Base-by-base conservation (phyloP, 2,329 filamentous ascomycete species). In the Colletotrichum musicola region DNA sequence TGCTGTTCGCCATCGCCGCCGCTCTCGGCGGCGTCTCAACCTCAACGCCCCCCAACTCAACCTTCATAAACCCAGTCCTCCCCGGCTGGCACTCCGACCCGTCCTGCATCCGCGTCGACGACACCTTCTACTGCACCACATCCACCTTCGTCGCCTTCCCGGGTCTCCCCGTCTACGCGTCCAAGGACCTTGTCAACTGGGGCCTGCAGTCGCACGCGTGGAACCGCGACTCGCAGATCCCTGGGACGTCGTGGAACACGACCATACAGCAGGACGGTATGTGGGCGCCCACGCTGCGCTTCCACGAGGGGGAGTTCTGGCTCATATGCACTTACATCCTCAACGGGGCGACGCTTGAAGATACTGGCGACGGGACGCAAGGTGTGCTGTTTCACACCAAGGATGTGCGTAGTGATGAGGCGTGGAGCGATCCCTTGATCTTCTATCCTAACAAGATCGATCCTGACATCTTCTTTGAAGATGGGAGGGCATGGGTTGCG, bases 61-160 rank as follows among this genome's bases (percentile, higher is more conserved):
- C 20, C 2, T 49, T 20, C n/a, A 20, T 18, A 10, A 86, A 86
- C 73, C 84, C 84, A 0, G 78, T 85, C 4, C 75, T 86, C 2
- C 81, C 84, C 1, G 85, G 85, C 4, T 86, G 81, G 76, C 80
- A 85, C 71, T 81, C 83, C 0, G 84, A 86, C 71, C 84, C 84
- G 1, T 81, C 78, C 4, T 83, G 82, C 60, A 77, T 80, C 10
- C 78, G 79, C 60, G 74, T 83, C 46, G 73, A 82, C 30, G 78
- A 80, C 20, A 83, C 81, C 14, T 85, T 85, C 72, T 86, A 84
- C 73, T 86, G 83, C 71, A 82, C 81, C 2, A 83, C 82, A 0
- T 87, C 85, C 1, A 85, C 83, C 1, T 88, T 87, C 72, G 81
- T 84, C 59, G 77, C 80, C 0, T 87, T 86, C 70, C 85, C 86